Evolutionary conservation across 2,329 filamentous ascomycete genomes (phyloP).

Genomic region (Aspergillus fischeri): DNA sequence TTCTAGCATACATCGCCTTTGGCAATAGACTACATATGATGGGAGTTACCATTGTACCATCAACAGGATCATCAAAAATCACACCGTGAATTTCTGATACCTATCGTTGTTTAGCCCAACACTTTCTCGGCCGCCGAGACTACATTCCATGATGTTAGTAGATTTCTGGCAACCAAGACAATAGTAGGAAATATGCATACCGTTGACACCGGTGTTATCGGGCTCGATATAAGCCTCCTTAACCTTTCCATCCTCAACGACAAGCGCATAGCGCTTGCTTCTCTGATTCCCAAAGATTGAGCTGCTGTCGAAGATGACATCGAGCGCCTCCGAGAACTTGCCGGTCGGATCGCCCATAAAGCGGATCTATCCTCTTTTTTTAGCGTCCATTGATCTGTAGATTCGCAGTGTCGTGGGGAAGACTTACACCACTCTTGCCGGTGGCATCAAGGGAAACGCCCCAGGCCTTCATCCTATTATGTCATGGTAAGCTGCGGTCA

Average conservation of each 20-base stretch:
- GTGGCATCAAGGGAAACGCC: slow-evolving; percentile 69
- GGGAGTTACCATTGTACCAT: not conserved
- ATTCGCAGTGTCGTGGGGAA: not conserved
- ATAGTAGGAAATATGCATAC: slow-evolving; percentile 44
- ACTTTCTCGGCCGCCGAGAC: slow-evolving; percentile 50
- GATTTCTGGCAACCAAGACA: slow-evolving; percentile 3
- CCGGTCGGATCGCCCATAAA: slow-evolving; percentile 81
- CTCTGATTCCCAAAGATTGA: slow-evolving; percentile 77
- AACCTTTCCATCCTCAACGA: slow-evolving; percentile 81
- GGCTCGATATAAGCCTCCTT: slow-evolving; percentile 78
- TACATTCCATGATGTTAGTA: slow-evolving; percentile 18
- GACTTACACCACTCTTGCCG: slow-evolving; percentile 68
- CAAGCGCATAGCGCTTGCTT: slow-evolving; percentile 82
- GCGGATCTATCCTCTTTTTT: slow-evolving; percentile 61
- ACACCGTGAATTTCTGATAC: not conserved
- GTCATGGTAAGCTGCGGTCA: not conserved
- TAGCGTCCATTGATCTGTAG: not conserved
- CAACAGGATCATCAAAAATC: slow-evolving; percentile 5
- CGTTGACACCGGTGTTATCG: slow-evolving; percentile 77
- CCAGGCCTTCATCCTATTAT: slow-evolving; percentile 82
- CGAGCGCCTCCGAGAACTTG: slow-evolving; percentile 76
- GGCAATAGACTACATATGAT: not conserved
- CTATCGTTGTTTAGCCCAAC: slow-evolving; percentile 30
- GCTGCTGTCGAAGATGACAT: slow-evolving; percentile 74
- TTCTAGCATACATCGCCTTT: not conserved